A percentile compares a stretch with the other conserved stretches of the same genome.
Evolutionary conservation across 352 stramenopile species (phyloP).

Genomic region (Aphanomyces cochlioides): DNA sequence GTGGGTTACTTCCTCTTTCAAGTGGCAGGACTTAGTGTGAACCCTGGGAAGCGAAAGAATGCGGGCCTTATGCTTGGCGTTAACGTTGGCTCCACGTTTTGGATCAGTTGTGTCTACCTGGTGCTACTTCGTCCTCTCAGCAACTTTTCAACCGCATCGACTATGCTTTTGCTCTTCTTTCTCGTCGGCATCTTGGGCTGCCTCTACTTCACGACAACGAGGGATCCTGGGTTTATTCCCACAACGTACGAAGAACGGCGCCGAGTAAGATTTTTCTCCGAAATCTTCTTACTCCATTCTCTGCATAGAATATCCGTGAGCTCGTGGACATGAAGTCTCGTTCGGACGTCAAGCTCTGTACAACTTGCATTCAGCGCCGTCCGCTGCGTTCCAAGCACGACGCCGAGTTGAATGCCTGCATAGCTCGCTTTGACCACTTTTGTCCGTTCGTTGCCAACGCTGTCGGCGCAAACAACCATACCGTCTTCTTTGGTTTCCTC

Average conservation of each 20-base stretch:
- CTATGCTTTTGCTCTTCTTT: neutral
- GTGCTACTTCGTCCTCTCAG: constrained; percentile 35
- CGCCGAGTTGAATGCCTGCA: constrained; percentile 69
- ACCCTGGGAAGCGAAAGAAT: constrained; percentile 72
- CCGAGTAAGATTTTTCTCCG: constrained; percentile 37
- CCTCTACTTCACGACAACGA: constrained; percentile 53
- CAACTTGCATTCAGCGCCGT: constrained; percentile 72
- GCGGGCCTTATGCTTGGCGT: constrained; percentile 67
- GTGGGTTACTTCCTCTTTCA: constrained; percentile 44
- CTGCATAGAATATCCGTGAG: constrained; percentile 52
- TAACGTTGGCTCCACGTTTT: constrained; percentile 67
- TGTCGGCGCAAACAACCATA: constrained; percentile 93
- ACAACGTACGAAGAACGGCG: constrained; percentile 69
- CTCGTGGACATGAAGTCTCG: constrained; percentile 72
- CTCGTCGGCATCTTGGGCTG: constrained; percentile 39
- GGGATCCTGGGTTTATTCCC: constrained; percentile 56
- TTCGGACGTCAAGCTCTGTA: constrained; percentile 68
- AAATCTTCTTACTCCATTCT: neutral
- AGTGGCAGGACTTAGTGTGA: constrained; percentile 55
- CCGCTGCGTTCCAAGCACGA: constrained; percentile 76
- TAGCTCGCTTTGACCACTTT: constrained; percentile 83
- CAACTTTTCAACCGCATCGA: constrained; percentile 32
- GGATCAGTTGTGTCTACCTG: constrained; percentile 51
- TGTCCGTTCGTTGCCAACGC: constrained; percentile 90
- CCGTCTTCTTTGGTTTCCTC: constrained; percentile 92